These are phyloP conservation scores for Ophiocordyceps australis DNA, from an alignment of 2,329 filamentous ascomycete genomes.

Conservation along the genomic window DNA sequence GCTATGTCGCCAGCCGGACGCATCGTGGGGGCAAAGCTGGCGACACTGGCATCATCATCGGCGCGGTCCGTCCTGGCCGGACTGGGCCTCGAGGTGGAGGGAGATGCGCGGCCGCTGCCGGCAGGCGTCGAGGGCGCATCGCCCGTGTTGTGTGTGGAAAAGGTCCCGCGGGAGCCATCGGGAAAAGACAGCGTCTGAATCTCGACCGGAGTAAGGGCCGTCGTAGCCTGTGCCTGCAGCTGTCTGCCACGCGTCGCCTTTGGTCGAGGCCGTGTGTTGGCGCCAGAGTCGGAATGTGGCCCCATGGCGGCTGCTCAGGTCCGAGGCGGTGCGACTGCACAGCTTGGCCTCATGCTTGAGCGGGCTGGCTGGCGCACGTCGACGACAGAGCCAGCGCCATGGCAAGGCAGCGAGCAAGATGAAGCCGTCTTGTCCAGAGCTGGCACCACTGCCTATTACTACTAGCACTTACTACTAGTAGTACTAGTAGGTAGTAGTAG, in stretches of 20 bases:
- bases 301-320: too few species aligned
- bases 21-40: slow-evolving; percentile 46
- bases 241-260: slow-evolving; percentile 18
- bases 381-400: too few species aligned
- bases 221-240: slow-evolving; percentile 54
- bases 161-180: slow-evolving; percentile 49
- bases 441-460: too few species aligned
- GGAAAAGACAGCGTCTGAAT: slow-evolving; percentile 60
- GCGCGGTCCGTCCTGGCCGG: slow-evolving; percentile 22
- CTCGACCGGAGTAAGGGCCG: slow-evolving; percentile 66
- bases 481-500: too few species aligned
- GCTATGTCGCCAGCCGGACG: slow-evolving; percentile 55
- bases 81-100: slow-evolving; percentile 10
- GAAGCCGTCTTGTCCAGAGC: too few species aligned
- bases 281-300: too few species aligned
- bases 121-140: slow-evolving; percentile 17
- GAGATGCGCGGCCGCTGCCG: slow-evolving; percentile 21
- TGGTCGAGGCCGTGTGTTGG: too few species aligned
- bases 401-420: too few species aligned
- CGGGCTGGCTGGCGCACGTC: too few species aligned
- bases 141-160: slow-evolving; percentile 21
- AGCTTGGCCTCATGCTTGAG: too few species aligned
- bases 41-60: slow-evolving; percentile 47
- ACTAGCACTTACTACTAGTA: too few species aligned
- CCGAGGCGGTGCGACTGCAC: too few species aligned